Conservation (phyloP, 352 stramenopile species). For the Pythium angustatum region DNA sequence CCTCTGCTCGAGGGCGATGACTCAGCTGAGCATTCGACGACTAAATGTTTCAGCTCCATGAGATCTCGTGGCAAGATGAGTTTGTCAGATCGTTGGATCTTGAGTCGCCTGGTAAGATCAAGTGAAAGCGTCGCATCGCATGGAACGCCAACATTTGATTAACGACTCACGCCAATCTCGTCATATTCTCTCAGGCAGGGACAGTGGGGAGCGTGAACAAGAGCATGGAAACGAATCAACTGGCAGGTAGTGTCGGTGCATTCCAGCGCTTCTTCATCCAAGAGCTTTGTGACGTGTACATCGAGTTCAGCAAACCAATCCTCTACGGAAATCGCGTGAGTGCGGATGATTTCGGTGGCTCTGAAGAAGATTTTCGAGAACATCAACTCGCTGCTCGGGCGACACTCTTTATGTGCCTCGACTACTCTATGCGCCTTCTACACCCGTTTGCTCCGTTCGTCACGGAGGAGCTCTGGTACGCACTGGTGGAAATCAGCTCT, state of each 20-base stretch:
- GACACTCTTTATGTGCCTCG: conserved; percentile 93
- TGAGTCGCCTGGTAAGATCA: conserved; percentile 69
- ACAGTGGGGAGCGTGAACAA: conserved; percentile 59
- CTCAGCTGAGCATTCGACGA: not conserved
- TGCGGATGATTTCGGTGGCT: conserved; percentile 29
- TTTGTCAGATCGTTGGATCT: conserved; percentile 79
- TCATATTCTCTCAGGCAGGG: conserved; percentile 5
- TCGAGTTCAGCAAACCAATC: conserved; percentile 86
- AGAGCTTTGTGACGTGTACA: conserved; percentile 88
- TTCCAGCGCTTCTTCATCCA: conserved; percentile 87
- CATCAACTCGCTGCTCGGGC: conserved; percentile 86
- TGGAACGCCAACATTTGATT: too few relatives aligned
- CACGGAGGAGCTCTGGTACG: conserved; percentile 99
- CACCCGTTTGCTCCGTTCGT: conserved; percentile 99
- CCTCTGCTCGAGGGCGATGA: conserved; percentile 48
- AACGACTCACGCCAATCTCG: not conserved
- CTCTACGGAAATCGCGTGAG: conserved; percentile 73
- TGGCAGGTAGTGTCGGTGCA: conserved; percentile 61
- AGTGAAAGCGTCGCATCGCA: too few relatives aligned
- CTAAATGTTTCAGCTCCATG: not conserved
- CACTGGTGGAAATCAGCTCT: too few relatives aligned
- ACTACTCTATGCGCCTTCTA: conserved; percentile 95
- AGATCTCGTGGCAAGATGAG: conserved; percentile 46
- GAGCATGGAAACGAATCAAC: conserved; percentile 66
- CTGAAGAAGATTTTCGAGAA: conserved; percentile 56